phyloP scores from a whole-genome alignment of 139 green algal species.

The Chlamydomonas sp. region DNA sequence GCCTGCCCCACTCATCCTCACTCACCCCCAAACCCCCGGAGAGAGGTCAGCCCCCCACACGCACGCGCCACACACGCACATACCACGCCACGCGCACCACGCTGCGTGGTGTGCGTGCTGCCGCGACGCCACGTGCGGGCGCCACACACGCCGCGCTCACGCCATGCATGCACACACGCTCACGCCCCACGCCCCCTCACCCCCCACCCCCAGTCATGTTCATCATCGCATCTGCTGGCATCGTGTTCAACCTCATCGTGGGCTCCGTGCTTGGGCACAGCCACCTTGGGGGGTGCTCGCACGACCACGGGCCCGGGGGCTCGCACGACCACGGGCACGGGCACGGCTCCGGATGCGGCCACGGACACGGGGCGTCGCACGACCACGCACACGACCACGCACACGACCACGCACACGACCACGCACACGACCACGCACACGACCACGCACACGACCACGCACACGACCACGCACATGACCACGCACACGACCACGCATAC shows the following conservation, averaged over 20 bases:
- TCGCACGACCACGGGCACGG: constrained; percentile 33
- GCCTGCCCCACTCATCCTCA: too few relatives aligned
- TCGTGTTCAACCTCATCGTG: constrained; percentile 75
- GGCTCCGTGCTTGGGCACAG: constrained; percentile 52
- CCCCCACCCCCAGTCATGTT: constrained; percentile 67
- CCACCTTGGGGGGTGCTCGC: constrained; percentile 20
- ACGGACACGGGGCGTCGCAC: constrained; percentile 9
- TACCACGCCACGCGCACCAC: too few relatives aligned
- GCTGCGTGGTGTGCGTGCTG: too few relatives aligned
- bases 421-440: constrained; percentile 10
- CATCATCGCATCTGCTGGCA: constrained; percentile 64
- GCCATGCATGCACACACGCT: too few relatives aligned
- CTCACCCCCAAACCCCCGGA: too few relatives aligned
- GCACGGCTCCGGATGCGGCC: constrained; percentile 31
- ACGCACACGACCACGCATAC: neutral
- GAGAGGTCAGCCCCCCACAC: too few relatives aligned
- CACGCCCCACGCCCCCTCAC: neutral
- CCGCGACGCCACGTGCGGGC: too few relatives aligned
- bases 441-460: constrained; percentile 12
- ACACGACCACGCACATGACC: constrained; percentile 11
- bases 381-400: constrained; percentile 15
- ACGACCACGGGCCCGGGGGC: constrained; percentile 23
- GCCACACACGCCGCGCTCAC: too few relatives aligned
- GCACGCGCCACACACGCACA: too few relatives aligned
- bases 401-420: constrained; percentile 12